Conservation (phyloP, 208 protist genomes). For the Acanthamoeba healyi region DNA sequence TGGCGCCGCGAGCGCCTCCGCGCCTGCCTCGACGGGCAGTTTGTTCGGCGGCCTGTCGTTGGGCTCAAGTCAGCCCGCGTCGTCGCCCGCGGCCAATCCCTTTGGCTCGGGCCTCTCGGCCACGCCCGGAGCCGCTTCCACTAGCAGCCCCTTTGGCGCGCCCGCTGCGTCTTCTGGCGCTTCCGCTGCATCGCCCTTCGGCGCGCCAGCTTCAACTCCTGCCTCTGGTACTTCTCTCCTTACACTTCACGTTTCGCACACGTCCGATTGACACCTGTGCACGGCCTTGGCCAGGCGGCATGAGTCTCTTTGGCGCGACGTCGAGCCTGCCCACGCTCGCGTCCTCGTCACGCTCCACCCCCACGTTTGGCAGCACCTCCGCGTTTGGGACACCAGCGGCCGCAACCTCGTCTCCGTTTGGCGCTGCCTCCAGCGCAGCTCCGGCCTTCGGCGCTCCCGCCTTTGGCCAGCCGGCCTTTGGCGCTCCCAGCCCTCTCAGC, state of each 20-base stretch:
- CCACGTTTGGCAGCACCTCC: constrained; percentile 2
- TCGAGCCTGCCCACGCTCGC: constrained; percentile 11
- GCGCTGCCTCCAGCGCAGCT: not conserved
- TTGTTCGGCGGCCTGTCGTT: constrained; percentile 31
- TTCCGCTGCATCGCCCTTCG: not conserved
- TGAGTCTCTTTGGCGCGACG: constrained; percentile 5
- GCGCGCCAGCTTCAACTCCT: not conserved
- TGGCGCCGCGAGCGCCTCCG: not conserved
- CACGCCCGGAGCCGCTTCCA: not conserved
- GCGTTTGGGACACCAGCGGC: not conserved
- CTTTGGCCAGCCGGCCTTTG: constrained; percentile 15
- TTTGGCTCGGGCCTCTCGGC: not conserved
- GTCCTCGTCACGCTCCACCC: not conserved
- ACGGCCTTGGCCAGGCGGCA: too few species aligned
- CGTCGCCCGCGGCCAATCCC: constrained; percentile 16
- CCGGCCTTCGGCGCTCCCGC: not conserved
- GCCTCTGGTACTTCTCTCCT: not conserved
- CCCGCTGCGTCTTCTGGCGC: not conserved
- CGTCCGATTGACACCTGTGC: not conserved
- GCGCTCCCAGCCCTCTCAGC: not conserved
- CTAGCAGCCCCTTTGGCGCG: not conserved
- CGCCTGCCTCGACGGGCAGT: not conserved
- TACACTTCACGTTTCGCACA: not conserved
- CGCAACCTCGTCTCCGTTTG: not conserved
- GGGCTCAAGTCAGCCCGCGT: not conserved